phyloP scores from a whole-genome alignment of 164 flowering plant genomes.

The Dillenia suffruticosa region DNA sequence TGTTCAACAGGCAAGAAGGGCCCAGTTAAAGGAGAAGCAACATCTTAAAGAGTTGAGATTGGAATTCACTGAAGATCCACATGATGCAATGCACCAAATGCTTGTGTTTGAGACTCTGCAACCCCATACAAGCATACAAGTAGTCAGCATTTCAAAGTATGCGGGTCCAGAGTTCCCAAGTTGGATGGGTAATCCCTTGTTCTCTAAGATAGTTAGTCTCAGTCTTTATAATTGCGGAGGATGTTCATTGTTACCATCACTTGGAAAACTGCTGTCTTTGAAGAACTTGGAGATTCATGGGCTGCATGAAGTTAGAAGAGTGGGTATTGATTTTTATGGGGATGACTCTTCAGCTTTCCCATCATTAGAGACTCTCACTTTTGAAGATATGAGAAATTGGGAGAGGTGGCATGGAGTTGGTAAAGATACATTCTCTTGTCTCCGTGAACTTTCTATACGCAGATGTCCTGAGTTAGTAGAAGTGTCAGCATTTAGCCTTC shows the following conservation, averaged over 20 bases:
- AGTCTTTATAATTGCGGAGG: background rate
- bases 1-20: background rate
- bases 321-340: slow-evolving; percentile 6
- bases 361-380: background rate
- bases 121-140: background rate
- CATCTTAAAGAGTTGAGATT: slow-evolving; percentile 8
- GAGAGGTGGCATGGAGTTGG: background rate
- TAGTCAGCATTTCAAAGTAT: background rate
- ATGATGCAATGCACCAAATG: background rate
- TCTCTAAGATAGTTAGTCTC: background rate
- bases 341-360: background rate
- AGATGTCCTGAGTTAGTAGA: background rate
- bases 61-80: background rate
- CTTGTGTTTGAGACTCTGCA: slow-evolving; percentile 2
- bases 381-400: slow-evolving; percentile 1
- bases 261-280: slow-evolving; percentile 9
- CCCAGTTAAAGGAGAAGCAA: slow-evolving; percentile 7
- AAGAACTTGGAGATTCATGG: slow-evolving; percentile 3
- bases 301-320: background rate
- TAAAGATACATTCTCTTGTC: background rate
- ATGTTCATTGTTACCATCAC: slow-evolving; percentile 1
- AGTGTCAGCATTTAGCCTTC: background rate
- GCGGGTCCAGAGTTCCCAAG: slow-evolving; percentile 3
- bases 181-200: slow-evolving; percentile 2
- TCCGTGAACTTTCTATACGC: background rate